Conservation (phyloP, 257 asterid genomes). For the Fraxinus anomala region DNA sequence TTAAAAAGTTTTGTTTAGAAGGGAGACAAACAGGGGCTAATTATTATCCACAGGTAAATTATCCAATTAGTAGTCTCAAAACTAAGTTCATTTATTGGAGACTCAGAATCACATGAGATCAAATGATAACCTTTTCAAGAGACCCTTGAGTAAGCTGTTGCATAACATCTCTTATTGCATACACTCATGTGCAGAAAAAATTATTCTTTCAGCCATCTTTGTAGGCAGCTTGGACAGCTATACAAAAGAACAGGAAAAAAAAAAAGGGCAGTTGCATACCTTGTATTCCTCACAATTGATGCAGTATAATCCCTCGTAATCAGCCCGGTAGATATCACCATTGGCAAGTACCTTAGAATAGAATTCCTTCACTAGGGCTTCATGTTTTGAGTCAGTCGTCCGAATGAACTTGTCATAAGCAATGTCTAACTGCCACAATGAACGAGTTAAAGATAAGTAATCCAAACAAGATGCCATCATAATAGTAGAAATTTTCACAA, state of each 20-base stretch:
- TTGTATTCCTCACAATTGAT: constrained; percentile 96
- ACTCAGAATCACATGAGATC: not conserved
- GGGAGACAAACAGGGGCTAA: too few relatives aligned
- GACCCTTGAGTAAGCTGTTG: not conserved
- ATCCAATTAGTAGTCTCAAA: not conserved
- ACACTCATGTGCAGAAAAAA: not conserved
- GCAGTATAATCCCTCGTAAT: constrained; percentile 93
- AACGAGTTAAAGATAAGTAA: constrained; percentile 27
- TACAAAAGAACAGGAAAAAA: constrained; percentile 15
- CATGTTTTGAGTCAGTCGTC: constrained; percentile 84
- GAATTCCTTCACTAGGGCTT: constrained; percentile 81
- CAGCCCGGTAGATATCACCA: constrained; percentile 92
- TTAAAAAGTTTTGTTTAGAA: too few relatives aligned
- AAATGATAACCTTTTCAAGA: not conserved
- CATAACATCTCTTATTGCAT: not conserved
- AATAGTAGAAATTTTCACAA: constrained; percentile 3
- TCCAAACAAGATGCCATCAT: constrained; percentile 10
- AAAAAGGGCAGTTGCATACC: constrained; percentile 37
- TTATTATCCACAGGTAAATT: not conserved
- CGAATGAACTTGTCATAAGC: constrained; percentile 86
- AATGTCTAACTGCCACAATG: constrained; percentile 69
- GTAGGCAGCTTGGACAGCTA: too few relatives aligned
- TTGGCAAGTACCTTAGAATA: constrained; percentile 78
- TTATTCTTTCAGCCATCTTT: too few relatives aligned
- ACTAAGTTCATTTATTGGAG: too few relatives aligned